Evolutionary conservation across 345 rosid species (phyloP).

Genomic region (Salix dunnii): DNA sequence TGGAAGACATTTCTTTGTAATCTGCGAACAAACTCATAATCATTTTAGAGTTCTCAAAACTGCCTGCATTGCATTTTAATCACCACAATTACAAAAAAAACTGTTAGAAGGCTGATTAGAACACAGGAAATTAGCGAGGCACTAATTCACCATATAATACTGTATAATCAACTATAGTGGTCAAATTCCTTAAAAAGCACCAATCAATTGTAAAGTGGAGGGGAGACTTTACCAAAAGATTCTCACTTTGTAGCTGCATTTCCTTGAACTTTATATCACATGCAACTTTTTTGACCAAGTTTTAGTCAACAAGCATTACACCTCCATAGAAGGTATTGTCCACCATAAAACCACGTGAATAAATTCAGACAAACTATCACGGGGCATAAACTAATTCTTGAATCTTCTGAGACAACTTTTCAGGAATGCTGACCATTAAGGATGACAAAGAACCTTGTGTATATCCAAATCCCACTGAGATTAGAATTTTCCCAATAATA

Average conservation of each 20-base stretch:
- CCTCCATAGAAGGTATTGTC: neutral
- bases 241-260: neutral
- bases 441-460: neutral
- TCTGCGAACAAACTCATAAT: slow-evolving; percentile 31
- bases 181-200: too few relatives aligned
- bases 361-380: neutral
- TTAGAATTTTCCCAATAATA: neutral
- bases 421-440: neutral
- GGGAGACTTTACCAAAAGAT: neutral
- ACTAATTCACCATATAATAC: neutral
- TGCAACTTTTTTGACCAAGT: neutral
- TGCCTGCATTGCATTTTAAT: neutral
- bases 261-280: neutral
- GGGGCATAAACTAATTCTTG: neutral
- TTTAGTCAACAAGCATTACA: neutral
- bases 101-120: neutral
- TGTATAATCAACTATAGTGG: neutral
- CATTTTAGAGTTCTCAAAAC: neutral
- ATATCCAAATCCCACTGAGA: neutral
- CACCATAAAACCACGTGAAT: neutral
- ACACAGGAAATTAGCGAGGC: neutral
- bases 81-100: neutral
- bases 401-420: neutral
- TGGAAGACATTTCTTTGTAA: slow-evolving; percentile 50
- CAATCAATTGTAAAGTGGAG: neutral